Evolutionary conservation across 805 yeast species (phyloP).

Genomic region (Scheffersomyces coipomensis): DNA sequence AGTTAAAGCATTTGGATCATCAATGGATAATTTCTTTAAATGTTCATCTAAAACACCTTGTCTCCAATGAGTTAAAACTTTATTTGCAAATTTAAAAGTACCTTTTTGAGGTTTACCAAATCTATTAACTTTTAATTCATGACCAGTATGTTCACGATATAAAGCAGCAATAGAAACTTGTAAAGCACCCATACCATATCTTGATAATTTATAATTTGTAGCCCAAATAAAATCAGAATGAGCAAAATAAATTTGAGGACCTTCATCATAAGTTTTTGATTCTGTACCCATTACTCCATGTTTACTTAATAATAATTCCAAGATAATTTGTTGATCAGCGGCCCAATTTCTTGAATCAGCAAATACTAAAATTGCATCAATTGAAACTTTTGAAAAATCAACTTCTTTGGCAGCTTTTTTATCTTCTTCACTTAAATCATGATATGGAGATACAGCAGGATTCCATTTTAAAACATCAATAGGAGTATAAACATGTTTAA

Average conservation of each 20-base stretch:
- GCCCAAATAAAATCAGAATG: conserved; percentile 95
- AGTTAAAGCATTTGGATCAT: conserved; percentile 38
- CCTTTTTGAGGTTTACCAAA: conserved; percentile 91
- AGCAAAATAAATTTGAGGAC: conserved; percentile 83
- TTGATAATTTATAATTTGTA: conserved; percentile 73
- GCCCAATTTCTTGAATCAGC: conserved; percentile 95
- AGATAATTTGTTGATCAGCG: conserved; percentile 84
- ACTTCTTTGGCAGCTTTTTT: conserved; percentile 47
- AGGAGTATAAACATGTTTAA: conserved; percentile 78
- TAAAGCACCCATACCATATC: conserved; percentile 94
- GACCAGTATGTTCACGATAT: conserved; percentile 81
- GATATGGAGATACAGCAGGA: conserved; percentile 84
- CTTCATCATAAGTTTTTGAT: conserved; percentile 67
- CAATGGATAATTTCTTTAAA: conserved; percentile 50
- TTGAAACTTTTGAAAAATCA: conserved; percentile 65
- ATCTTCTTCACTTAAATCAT: conserved; percentile 74
- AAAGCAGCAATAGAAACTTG: conserved; percentile 86
- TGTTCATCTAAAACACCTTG: conserved; percentile 73
- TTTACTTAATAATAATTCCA: conserved; percentile 74
- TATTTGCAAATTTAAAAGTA: conserved; percentile 80
- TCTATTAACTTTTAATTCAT: conserved; percentile 72
- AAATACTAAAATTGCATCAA: conserved; percentile 84
- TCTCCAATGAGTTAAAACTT: conserved; percentile 75
- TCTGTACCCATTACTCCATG: conserved; percentile 84
- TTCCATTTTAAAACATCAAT: conserved; percentile 82